phyloP scores from a whole-genome alignment of 371 early-diverging fungal species.

The Mortierella sp. region DNA sequence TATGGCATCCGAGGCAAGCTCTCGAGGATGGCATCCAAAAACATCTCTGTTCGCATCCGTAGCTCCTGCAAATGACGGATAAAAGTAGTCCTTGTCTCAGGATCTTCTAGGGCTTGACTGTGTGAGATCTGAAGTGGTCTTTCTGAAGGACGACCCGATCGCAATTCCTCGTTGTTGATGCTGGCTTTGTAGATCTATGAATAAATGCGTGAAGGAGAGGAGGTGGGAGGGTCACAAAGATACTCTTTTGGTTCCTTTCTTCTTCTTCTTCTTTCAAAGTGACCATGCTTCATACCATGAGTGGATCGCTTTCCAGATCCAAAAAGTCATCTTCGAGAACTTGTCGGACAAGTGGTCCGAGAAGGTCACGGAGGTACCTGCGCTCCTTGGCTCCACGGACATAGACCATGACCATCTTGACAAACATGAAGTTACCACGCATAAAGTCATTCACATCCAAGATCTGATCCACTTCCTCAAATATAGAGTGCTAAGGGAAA shows the following conservation, averaged over 20 bases:
- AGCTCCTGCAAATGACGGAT: conserved; percentile 80
- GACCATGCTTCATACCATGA: conserved; percentile 58
- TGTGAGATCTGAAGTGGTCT: conserved; percentile 82
- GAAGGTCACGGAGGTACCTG: conserved; percentile 86
- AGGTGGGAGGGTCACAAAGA: too few species aligned
- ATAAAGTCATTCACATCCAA: conserved; percentile 88
- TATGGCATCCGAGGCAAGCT: conserved; percentile 91
- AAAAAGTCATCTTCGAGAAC: conserved; percentile 81
- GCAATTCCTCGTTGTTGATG: conserved; percentile 90
- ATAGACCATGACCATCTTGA: conserved; percentile 81
- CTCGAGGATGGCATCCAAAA: conserved; percentile 81
- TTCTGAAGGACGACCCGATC: conserved; percentile 84
- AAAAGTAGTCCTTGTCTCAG: conserved; percentile 84
- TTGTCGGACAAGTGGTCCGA: conserved; percentile 82
- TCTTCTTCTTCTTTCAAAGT: too few species aligned
- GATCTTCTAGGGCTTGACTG: conserved; percentile 87
- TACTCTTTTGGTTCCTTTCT: too few species aligned
- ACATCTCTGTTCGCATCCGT: conserved; percentile 79
- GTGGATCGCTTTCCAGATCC: conserved; percentile 93
- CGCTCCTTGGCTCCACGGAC: conserved; percentile 94
- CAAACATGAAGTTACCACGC: conserved; percentile 94
- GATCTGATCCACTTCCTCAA: conserved; percentile 88
- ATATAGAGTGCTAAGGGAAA: conserved; percentile 75
- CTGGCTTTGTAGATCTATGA: conserved; percentile 76
- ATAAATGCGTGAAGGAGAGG: not conserved